Base-by-base conservation (phyloP, 768 basidiomycete genomes). In the Tylopilus sp. region DNA sequence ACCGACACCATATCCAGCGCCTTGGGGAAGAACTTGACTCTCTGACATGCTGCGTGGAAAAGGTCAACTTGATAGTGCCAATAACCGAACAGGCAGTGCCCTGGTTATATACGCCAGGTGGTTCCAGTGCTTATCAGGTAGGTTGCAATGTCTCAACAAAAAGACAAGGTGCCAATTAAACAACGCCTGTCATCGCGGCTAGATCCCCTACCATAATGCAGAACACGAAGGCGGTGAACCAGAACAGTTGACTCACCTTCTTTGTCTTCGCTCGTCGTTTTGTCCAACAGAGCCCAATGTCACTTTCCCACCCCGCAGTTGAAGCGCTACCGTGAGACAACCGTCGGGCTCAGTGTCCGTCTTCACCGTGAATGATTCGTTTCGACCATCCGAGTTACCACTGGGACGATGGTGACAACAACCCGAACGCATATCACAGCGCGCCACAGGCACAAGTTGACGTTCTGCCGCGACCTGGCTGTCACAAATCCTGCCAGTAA, bases 1-100 rank as follows among this genome's bases (percentile, higher is more conserved):
- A 86, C 86, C 84, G 50, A 88, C 88, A 39, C 90, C 90, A 75
- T 91, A 92, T 31, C 91, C 90, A 13, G 88, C 90, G 30, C 86
- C 88, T 72, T 88, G 85, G 21, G 89, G 89, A 45, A 91, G 75
- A 22, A 85, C 69, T 45, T 68, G 56, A 40, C 50, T 57, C 33
- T 59, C 47, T 11, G 68, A 66, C 68, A 68, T 67, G 39, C 2
- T 54, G 26, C 3, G 40, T 22, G 43, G 36, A 11, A 36, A 42
- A 20, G 55, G 45, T 39, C 43, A 25, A 44, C n/a, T 22, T 35
- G 31, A 30, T 15, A 40, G 36, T 28, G 43, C 40, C 33, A 41
- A 28, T 28, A 31, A 13, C 18, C 22, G 10, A 45, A 13, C 31
- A 31, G 12, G 31, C 31, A 31, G 31, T 13, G 31, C 31, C 5